Evolutionary conservation across 441 rosid species (phyloP).

Genomic region (Capsella rubella): DNA sequence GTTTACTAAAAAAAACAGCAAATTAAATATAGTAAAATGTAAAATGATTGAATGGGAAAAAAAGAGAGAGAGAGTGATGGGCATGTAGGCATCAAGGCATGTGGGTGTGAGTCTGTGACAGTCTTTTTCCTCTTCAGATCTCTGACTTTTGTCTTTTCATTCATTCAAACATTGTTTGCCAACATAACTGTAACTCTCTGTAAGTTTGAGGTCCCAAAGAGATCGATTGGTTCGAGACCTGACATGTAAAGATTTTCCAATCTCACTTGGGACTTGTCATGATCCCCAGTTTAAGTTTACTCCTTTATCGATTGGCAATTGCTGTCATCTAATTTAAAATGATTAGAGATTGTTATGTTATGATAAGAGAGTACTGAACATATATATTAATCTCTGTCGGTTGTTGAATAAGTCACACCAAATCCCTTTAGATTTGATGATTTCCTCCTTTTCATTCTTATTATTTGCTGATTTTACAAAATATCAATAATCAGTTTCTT

Average conservation of each 20-base stretch:
- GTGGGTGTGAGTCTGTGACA: constrained; percentile 45
- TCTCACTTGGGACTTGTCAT: constrained; percentile 41
- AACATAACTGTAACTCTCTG: constrained; percentile 33
- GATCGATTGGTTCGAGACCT: constrained; percentile 33
- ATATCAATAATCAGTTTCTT: constrained; percentile 32
- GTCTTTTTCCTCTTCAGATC: constrained; percentile 41
- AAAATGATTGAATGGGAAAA: neutral
- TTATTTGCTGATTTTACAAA: constrained; percentile 38
- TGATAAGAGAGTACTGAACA: neutral
- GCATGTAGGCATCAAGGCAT: constrained; percentile 40
- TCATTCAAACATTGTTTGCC: constrained; percentile 44
- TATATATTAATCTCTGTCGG: constrained; percentile 5
- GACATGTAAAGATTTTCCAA: constrained; percentile 29
- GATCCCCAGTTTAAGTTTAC: constrained; percentile 19
- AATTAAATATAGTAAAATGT: neutral
- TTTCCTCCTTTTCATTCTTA: constrained; percentile 36
- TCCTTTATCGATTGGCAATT: constrained; percentile 14
- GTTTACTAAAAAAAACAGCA: neutral
- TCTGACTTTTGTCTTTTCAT: constrained; percentile 43
- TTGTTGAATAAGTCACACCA: constrained; percentile 33
- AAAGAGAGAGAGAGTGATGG: constrained; percentile 33
- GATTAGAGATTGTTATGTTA: neutral
- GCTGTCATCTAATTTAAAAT: constrained; percentile 8
- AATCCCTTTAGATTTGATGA: constrained; percentile 42
- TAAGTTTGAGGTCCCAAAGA: constrained; percentile 31